A percentile compares a stretch with the other conserved stretches of the same genome.
Evolutionary conservation across 2,329 filamentous ascomycete genomes (phyloP).

Genomic region (Curvularia hawaiiensis): DNA sequence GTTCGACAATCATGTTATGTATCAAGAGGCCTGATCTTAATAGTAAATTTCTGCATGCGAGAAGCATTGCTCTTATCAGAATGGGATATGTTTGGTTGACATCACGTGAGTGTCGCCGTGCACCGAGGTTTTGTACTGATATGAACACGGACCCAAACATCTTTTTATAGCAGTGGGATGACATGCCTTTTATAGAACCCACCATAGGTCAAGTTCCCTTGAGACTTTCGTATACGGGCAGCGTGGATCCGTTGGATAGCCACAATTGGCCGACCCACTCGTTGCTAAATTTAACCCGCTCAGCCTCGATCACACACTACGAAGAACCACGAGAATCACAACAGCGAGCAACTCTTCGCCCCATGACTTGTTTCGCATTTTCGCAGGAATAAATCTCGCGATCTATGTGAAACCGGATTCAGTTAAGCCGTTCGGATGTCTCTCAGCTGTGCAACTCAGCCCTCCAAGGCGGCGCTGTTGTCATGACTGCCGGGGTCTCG

Average conservation of each 20-base stretch:
- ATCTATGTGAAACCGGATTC: constrained; percentile 1
- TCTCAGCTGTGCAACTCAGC: constrained; percentile 16
- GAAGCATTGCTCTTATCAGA: background rate
- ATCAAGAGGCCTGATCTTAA: background rate
- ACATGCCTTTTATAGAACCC: background rate
- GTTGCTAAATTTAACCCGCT: constrained; percentile 29
- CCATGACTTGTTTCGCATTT: background rate
- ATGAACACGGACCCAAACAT: background rate
- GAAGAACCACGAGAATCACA: constrained; percentile 11
- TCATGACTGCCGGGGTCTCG: background rate
- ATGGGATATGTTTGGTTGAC: background rate
- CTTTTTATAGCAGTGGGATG: background rate
- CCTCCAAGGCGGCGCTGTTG: constrained; percentile 2
- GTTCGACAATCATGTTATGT: background rate
- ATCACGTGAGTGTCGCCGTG: background rate
- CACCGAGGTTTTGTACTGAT: background rate
- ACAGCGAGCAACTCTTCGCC: background rate
- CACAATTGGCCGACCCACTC: constrained; percentile 13
- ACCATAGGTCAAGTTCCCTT: background rate
- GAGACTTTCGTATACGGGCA: constrained; percentile 10
- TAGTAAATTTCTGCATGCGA: background rate
- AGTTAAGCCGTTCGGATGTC: background rate
- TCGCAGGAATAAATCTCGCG: background rate
- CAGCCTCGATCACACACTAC: constrained; percentile 21
- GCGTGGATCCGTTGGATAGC: constrained; percentile 12